Base-by-base conservation (phyloP, 345 rosid genomes). In the Ailanthus altissimus region DNA sequence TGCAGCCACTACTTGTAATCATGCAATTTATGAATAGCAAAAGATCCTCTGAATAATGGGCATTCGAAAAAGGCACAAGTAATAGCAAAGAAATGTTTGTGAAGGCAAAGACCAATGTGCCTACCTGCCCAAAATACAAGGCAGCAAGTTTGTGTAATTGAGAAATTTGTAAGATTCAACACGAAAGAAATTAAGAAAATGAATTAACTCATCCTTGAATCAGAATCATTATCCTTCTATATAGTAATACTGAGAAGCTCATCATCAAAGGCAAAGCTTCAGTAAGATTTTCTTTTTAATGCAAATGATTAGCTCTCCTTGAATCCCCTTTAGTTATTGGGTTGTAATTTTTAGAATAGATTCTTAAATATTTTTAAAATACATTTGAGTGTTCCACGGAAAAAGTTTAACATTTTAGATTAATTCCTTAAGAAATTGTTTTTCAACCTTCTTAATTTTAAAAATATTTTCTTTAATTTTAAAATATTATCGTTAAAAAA, bases 1-100 rank as follows among this genome's bases (percentile, higher is more conserved):
- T 40, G 64, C 36, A 51, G 57, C 77, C 72, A 72, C 81, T 64
- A 20, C 58, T 45, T 72, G 28, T 51, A 63, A 43, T 36, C 63
- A 50, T 14, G 5, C n/a, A 16, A 12, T 70, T 69, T 20, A 36
- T 47, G 40, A 50, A 60, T 9, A 15, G 20, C 23, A 5, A 21
- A 60, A 40, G 13, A 65, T 56, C 66, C 46, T 26, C 3, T 49
- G 16, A 43, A 15, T 15, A 38, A 70, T 58, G 43, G 26, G 54
- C 5, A 46, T n/a, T 20, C 36, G 16, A 28, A 59, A 32, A 25
- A 6, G 56, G 20, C 40, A 53, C 54, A 18, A 25, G 5, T 28
- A 26, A 21, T 1, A 20, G 59, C 6, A 12, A 57, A 47, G n/a
- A 62, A 72, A 63, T 51, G 61, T 75, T 42, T 75, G 36, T 21